Conservation (phyloP, 768 basidiomycete species). For the Cyclocybe aegerita region DNA sequence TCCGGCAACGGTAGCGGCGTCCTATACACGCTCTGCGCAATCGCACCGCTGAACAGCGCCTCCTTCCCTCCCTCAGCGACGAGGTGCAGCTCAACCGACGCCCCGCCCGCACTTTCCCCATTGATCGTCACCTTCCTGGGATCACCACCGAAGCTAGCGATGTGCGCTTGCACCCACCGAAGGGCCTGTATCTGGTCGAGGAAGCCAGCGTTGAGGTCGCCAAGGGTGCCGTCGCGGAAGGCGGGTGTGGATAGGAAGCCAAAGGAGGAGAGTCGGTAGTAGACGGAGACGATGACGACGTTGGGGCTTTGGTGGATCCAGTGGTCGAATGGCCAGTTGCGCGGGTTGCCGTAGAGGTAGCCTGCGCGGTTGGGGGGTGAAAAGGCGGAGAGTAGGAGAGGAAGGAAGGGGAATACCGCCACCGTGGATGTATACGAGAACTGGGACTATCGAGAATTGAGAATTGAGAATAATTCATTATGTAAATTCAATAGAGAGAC, state of each 20-base stretch:
- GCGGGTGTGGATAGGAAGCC: constrained; percentile 60
- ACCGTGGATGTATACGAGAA: constrained; percentile 50
- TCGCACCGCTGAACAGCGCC: constrained; percentile 50
- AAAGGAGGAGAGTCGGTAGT: constrained; percentile 55
- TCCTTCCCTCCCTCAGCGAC: constrained; percentile 37
- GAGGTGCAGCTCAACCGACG: constrained; percentile 57
- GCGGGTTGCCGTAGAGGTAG: constrained; percentile 59
- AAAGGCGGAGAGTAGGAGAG: too few relatives aligned
- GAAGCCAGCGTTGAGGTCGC: constrained; percentile 55
- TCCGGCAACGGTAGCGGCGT: constrained; percentile 49
- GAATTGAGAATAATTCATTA: too few relatives aligned
- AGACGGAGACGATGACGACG: constrained; percentile 65
- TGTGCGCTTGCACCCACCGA: constrained; percentile 63
- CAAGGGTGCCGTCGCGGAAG: constrained; percentile 34
- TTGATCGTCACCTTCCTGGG: constrained; percentile 55
- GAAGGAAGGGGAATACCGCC: constrained; percentile 17
- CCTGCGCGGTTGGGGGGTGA: constrained; percentile 25
- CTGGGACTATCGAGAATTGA: constrained; percentile 35
- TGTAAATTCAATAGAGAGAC: too few relatives aligned
- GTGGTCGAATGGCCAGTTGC: constrained; percentile 64
- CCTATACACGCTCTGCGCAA: constrained; percentile 62
- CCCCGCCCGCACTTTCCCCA: constrained; percentile 60
- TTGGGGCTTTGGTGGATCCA: constrained; percentile 65
- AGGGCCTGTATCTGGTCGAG: constrained; percentile 62
- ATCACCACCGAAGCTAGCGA: constrained; percentile 65